These are phyloP conservation scores for Metschnikowia koreensis DNA, from an alignment of 805 yeast species.

Conservation along the genomic window DNA sequence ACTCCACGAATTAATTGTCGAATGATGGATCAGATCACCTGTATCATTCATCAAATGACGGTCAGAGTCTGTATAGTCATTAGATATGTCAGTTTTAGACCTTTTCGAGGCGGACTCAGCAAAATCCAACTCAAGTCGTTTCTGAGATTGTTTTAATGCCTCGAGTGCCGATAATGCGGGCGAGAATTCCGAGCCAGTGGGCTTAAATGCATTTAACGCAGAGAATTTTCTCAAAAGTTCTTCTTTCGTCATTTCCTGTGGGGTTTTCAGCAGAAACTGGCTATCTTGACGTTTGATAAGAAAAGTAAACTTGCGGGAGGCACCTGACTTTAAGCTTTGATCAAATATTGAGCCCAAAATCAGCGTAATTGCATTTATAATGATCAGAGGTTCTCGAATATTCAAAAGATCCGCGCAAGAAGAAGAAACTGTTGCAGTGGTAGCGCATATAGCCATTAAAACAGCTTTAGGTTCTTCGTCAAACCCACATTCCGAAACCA, in stretches of 20 bases:
- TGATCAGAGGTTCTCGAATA: slow-evolving; percentile 6
- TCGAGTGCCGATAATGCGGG: slow-evolving; percentile 1
- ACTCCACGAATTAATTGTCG: background rate
- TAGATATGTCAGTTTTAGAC: background rate
- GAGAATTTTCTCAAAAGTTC: slow-evolving; percentile 3
- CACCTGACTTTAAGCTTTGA: slow-evolving; percentile 11
- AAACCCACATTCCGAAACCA: slow-evolving; percentile 31
- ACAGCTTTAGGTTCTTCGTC: slow-evolving; percentile 34
- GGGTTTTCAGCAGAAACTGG: background rate
- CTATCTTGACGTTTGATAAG: slow-evolving; percentile 11
- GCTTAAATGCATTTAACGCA: background rate
- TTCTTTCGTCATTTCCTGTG: background rate
- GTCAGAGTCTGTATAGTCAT: background rate
- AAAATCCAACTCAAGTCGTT: background rate
- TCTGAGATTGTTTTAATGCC: slow-evolving; percentile 4
- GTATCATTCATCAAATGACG: background rate
- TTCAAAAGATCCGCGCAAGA: slow-evolving; percentile 5
- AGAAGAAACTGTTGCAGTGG: slow-evolving; percentile 18
- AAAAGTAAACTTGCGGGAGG: slow-evolving; percentile 12
- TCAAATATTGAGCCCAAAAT: slow-evolving; percentile 13
- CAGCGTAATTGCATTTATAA: slow-evolving; percentile 10
- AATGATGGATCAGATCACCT: background rate
- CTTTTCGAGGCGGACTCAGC: background rate
- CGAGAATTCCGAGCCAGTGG: background rate
- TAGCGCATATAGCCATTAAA: slow-evolving; percentile 24